phyloP scores from a whole-genome alignment of 805 yeast genomes.

The Candida silvatica region DNA sequence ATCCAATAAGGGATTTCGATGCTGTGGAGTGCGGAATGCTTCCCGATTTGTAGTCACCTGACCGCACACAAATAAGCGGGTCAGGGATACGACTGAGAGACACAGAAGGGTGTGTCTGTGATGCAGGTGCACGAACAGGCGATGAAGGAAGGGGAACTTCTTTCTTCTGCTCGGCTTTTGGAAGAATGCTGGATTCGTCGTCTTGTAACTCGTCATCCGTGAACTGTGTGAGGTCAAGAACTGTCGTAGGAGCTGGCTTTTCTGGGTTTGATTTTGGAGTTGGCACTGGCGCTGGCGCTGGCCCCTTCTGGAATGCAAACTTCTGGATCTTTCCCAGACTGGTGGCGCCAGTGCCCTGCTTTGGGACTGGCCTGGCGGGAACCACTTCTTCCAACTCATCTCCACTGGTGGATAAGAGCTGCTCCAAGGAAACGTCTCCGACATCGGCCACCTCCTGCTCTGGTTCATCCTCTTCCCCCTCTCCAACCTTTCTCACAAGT shows the following conservation, averaged over 20 bases:
- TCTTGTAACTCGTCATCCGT: constrained; percentile 2
- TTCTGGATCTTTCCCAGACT: not conserved
- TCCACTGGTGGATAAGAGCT: no score
- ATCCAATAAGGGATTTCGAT: constrained; percentile 12
- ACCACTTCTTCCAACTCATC: no score
- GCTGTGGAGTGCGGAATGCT: constrained; percentile 17
- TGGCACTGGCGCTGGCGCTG: no score
- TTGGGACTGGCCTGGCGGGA: not conserved
- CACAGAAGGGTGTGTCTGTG: no score
- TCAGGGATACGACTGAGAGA: constrained; percentile 12
- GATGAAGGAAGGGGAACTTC: not conserved
- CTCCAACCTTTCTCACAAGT: constrained; percentile 26
- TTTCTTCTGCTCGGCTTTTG: no score
- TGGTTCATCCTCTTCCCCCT: constrained; percentile 3
- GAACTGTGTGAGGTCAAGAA: constrained; percentile 3
- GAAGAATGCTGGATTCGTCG: no score
- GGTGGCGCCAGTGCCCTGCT: not conserved
- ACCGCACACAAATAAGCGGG: constrained; percentile 14
- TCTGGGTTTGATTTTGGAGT: not conserved
- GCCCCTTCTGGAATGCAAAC: no score
- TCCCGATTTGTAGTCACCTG: constrained; percentile 11
- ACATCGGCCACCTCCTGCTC: constrained; percentile 1
- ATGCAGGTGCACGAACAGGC: not conserved
- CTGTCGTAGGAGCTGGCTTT: not conserved
- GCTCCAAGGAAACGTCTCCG: no score